Percentiles rank a stretch among this genome's conserved stretches.
Evolutionary conservation across 305 asterid species (phyloP).

Genomic region (Euphrasia arctica): DNA sequence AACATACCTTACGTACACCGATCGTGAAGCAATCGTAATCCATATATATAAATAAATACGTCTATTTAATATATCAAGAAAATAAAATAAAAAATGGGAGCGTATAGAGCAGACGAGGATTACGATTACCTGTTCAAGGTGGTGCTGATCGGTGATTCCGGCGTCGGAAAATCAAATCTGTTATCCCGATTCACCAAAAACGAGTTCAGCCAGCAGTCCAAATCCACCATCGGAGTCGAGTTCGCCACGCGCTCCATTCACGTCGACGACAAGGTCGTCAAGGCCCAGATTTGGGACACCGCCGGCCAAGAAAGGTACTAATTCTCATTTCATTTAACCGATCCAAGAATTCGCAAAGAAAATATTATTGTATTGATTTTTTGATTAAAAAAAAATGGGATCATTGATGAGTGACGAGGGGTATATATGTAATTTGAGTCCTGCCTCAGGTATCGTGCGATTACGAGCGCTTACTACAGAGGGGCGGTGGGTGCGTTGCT

Average conservation of each 20-base stretch:
- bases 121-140: conserved; percentile 89
- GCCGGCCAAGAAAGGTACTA: conserved; percentile 86
- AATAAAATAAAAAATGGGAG: conserved; percentile 40
- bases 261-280: conserved; percentile 78
- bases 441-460: conserved; percentile 80
- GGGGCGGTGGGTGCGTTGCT: conserved; percentile 82
- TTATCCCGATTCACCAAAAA: conserved; percentile 70
- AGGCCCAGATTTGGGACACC: conserved; percentile 96
- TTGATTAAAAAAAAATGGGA: too few species aligned
- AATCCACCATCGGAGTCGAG: conserved; percentile 87
- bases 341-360: too few species aligned
- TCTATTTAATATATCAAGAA: neutral
- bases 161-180: conserved; percentile 83
- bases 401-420: too few species aligned
- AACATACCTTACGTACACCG: conserved; percentile 19
- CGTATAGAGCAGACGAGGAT: conserved; percentile 86
- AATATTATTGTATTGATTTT: too few species aligned
- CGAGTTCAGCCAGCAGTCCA: conserved; percentile 79
- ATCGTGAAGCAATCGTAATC: neutral
- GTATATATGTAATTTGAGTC: too few species aligned
- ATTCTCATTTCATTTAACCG: too few species aligned
- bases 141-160: conserved; percentile 82
- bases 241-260: conserved; percentile 78
- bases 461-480: conserved; percentile 82
- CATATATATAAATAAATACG: neutral